Evolutionary conservation across 805 yeast species (phyloP).

Genomic region (Metschnikowia sp.): DNA sequence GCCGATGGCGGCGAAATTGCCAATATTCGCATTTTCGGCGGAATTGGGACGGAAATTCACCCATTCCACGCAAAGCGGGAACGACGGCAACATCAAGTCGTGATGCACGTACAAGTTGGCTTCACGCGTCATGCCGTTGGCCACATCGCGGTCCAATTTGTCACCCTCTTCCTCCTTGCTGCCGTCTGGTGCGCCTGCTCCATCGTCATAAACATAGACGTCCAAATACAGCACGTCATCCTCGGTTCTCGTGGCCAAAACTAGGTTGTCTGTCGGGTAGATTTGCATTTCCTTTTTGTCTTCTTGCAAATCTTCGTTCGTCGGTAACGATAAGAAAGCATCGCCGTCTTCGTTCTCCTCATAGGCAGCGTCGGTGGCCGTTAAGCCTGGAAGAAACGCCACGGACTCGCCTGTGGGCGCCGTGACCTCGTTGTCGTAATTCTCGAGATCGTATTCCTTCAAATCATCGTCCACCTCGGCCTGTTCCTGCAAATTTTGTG

Average conservation of each 20-base stretch:
- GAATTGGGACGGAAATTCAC: constrained; percentile 64
- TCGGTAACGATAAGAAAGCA: constrained; percentile 63
- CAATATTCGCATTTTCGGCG: constrained; percentile 43
- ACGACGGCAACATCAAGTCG: constrained; percentile 94
- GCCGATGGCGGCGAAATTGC: constrained; percentile 94
- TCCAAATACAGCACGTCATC: constrained; percentile 91
- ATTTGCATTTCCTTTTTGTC: constrained; percentile 83
- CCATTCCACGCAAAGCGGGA: constrained; percentile 97
- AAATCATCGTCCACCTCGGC: constrained; percentile 76
- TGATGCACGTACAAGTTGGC: constrained; percentile 88
- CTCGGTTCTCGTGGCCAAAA: constrained; percentile 91
- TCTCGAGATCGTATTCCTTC: constrained; percentile 82
- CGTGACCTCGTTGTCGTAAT: constrained; percentile 60
- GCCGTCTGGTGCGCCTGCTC: constrained; percentile 76
- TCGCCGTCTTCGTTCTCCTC: constrained; percentile 40
- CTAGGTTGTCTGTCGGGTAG: constrained; percentile 84
- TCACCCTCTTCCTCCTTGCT: constrained; percentile 67
- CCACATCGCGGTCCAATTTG: constrained; percentile 66
- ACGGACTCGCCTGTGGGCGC: constrained; percentile 57
- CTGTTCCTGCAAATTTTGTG: constrained; percentile 45
- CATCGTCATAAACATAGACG: constrained; percentile 92
- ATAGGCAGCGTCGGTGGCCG: constrained; percentile 55
- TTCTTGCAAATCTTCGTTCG: constrained; percentile 61
- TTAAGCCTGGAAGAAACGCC: constrained; percentile 69
- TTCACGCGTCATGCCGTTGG: constrained; percentile 68